A percentile compares a stretch with the other conserved stretches of the same genome.
These are phyloP conservation scores for Vicia faba DNA, from an alignment of 306 rosid genomes.

Conservation along the genomic window DNA sequence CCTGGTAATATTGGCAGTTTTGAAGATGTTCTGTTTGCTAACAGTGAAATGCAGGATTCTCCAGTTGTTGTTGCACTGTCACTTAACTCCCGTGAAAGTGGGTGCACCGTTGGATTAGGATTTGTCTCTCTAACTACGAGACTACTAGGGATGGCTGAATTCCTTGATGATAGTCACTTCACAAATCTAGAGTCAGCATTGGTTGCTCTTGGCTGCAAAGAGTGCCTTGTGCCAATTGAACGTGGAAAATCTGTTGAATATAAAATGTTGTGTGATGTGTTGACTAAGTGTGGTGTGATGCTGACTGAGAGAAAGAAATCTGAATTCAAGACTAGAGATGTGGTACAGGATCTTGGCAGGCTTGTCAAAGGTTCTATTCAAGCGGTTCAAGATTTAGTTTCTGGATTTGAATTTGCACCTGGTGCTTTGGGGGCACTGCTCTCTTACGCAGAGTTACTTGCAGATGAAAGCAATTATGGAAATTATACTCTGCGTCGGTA, in stretches of 20 bases:
- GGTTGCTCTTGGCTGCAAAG: constrained; percentile 96
- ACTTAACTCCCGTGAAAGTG: constrained; percentile 73
- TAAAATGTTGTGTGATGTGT: constrained; percentile 62
- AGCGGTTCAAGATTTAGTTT: constrained; percentile 82
- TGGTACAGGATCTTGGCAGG: constrained; percentile 87
- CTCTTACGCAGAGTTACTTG: constrained; percentile 84
- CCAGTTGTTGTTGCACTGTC: constrained; percentile 75
- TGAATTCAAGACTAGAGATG: constrained; percentile 86
- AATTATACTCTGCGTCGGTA: constrained; percentile 69
- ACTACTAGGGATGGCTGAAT: constrained; percentile 85
- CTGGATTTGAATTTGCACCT: constrained; percentile 88
- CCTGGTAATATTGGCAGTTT: constrained; percentile 95
- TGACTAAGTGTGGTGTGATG: constrained; percentile 88
- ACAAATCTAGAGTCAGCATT: constrained; percentile 88
- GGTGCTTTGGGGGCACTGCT: constrained; percentile 86
- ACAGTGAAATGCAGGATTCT: constrained; percentile 97
- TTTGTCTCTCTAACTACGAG: constrained; percentile 85
- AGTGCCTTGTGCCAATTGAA: constrained; percentile 79
- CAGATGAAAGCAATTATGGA: constrained; percentile 90
- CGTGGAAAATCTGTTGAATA: constrained; percentile 63
- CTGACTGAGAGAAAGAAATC: constrained; percentile 84
- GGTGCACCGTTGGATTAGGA: constrained; percentile 80
- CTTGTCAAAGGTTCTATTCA: constrained; percentile 93
- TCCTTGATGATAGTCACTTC: constrained; percentile 89
- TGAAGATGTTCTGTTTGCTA: constrained; percentile 89